Conservation (phyloP, 371 early-diverging fungal genomes). For the Choanephora cucurbitarum region DNA sequence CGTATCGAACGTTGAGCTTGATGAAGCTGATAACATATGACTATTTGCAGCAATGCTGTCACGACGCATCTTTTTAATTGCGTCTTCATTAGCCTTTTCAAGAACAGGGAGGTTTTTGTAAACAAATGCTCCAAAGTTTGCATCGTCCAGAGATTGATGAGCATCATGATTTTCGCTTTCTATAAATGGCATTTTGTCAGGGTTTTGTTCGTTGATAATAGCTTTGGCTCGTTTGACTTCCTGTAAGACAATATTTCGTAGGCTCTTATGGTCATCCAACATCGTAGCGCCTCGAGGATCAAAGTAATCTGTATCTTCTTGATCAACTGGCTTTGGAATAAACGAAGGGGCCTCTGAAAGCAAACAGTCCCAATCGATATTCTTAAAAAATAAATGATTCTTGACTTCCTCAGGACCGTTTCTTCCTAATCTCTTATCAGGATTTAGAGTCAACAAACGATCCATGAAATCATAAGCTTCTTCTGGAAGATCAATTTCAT, state of each 20-base stretch:
- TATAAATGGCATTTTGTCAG: slow-evolving; percentile 25
- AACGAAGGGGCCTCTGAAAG: slow-evolving; percentile 74
- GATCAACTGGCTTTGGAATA: slow-evolving; percentile 75
- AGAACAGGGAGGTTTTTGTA: slow-evolving; percentile 89
- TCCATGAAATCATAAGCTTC: slow-evolving; percentile 91
- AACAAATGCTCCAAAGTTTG: slow-evolving; percentile 90
- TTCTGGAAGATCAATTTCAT: slow-evolving; percentile 68
- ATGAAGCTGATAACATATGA: slow-evolving; percentile 9
- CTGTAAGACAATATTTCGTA: slow-evolving; percentile 24
- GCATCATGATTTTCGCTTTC: not conserved
- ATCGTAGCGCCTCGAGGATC: slow-evolving; percentile 81
- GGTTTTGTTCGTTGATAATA: slow-evolving; percentile 49
- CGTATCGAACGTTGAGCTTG: not conserved
- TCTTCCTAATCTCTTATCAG: slow-evolving; percentile 74
- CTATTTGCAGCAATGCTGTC: slow-evolving; percentile 33
- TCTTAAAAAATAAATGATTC: slow-evolving; percentile 66
- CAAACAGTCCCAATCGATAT: slow-evolving; percentile 73
- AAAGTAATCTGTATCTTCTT: slow-evolving; percentile 94
- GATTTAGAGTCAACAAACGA: slow-evolving; percentile 73
- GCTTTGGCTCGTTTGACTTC: slow-evolving; percentile 42
- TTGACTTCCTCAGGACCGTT: slow-evolving; percentile 70
- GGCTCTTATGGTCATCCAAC: slow-evolving; percentile 35
- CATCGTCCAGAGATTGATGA: slow-evolving; percentile 24
- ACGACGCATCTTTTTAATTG: slow-evolving; percentile 69
- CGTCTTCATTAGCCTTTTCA: slow-evolving; percentile 88